Percentiles rank a stretch among this genome's conserved stretches.
Conservation (phyloP, 768 basidiomycete genomes). For the Cystobasidium onofrii region DNA sequence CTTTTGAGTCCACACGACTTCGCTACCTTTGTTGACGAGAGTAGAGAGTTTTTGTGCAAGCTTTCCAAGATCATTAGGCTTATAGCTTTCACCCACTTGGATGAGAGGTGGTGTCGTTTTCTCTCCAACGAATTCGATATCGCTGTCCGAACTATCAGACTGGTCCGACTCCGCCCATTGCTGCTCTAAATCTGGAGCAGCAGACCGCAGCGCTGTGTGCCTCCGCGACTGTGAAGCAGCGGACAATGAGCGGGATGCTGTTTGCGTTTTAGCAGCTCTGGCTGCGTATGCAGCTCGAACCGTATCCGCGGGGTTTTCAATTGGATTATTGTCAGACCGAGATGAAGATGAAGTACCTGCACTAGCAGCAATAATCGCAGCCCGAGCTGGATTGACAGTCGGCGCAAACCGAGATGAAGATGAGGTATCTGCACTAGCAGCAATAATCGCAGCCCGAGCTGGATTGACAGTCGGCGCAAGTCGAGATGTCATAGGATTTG, state of each 20-base stretch:
- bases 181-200: background rate
- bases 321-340: background rate
- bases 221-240: background rate
- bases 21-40: background rate
- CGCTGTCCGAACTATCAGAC: background rate
- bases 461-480: background rate
- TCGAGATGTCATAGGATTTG: too few species aligned
- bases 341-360: background rate
- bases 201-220: background rate
- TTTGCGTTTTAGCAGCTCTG: background rate
- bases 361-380: background rate
- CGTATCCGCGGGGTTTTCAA: background rate
- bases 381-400: background rate
- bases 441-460: background rate
- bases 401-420: background rate
- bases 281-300: background rate
- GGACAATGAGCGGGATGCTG: background rate
- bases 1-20: background rate
- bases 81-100: background rate
- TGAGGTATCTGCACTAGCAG: background rate
- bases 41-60: background rate
- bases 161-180: background rate
- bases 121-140: background rate
- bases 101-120: background rate
- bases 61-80: background rate